Base-by-base conservation (phyloP, 1,139 yeast species). In the Hyphopichia burtonii region DNA sequence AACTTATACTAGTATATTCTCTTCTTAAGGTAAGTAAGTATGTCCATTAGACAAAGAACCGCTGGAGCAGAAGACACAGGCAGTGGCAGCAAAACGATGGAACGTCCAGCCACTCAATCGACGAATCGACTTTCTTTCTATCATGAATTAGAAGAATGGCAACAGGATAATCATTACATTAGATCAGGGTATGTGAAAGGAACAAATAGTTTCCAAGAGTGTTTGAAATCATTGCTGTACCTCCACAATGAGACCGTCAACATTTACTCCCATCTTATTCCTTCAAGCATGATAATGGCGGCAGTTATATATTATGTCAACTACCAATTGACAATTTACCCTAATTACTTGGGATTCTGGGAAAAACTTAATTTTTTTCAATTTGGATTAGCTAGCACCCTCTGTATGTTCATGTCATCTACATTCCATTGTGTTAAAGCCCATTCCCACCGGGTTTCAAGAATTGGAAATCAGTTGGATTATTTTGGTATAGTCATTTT, bases 241-340 rank as follows among this genome's bases (percentile, higher is more conserved):
- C 48, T 87, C n/a, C 96, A 90, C 62, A 90, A 90, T 54, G 97
- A 90, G 59, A 69, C 95, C 0, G 81, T 87, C 37, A 90, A 91
- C 57, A 85, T 91, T 32, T 85, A 87, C 63, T 70, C 93, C 2
- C 98, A 90, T 58, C 65, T 90, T 42, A 30, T 89, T 1, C 97
- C 97, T 0, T 82, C 86, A 0, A 41, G 73, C 4, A 58, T 80
- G 18, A 49, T 50, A 27, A 23, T 44, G 8, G 35, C 15, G 5
- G 42, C 55, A 0, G 50, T 68, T 2, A 31, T 51, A 7, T 53
- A 54, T 35, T 66, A 61, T 42, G 48, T 64, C 25, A 58, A 66
- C 28, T 52, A 54, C 23, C 44, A 46, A 10, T 52, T 74, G 10
- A 74, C 76, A 2, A 47, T 59, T 2, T 82, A 75, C 49, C 63